Percentiles rank a stretch among this genome's conserved stretches.
phyloP scores from a whole-genome alignment of 352 stramenopile genomes.

The Saprolegnia parasitica region DNA sequence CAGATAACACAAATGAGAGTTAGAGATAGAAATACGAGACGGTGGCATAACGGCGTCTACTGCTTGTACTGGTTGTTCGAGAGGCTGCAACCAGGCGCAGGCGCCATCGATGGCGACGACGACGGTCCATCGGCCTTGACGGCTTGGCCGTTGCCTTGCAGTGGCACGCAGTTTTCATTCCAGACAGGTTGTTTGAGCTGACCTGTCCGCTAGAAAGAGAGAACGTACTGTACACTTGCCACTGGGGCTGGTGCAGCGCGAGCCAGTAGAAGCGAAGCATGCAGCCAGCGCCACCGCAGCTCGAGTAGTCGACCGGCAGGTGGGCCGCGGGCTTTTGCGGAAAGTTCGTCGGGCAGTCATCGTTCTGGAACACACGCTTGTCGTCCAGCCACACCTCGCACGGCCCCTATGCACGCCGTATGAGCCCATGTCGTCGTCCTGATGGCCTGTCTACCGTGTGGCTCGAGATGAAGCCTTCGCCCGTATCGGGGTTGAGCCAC shows the following conservation, averaged over 20 bases:
- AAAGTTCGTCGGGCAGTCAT: conserved; percentile 47
- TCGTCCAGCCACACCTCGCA: conserved; percentile 59
- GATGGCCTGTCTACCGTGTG: conserved; percentile 32
- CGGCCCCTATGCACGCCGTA: conserved; percentile 33
- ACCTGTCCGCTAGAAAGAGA: neutral
- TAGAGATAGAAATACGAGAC: too few species aligned
- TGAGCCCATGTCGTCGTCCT: neutral
- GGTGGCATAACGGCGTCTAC: too few species aligned
- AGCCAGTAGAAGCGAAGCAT: conserved; percentile 46
- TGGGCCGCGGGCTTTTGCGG: conserved; percentile 30
- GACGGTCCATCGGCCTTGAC: too few species aligned
- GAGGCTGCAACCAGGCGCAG: too few species aligned
- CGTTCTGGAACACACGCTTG: conserved; percentile 36
- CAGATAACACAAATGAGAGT: too few species aligned
- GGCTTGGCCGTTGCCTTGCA: neutral
- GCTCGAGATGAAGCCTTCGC: conserved; percentile 31
- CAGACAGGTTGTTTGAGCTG: too few species aligned
- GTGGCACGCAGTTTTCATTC: conserved; percentile 6
- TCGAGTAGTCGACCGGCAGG: conserved; percentile 48
- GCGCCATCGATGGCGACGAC: too few species aligned
- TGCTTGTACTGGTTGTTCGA: too few species aligned
- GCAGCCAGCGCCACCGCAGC: conserved; percentile 38
- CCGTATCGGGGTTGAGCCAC: conserved; percentile 4
- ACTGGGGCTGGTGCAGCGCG: conserved; percentile 35
- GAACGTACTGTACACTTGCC: conserved; percentile 42